phyloP scores from a whole-genome alignment of 2,329 filamentous ascomycete genomes.

The Pestalotiopsis fici region DNA sequence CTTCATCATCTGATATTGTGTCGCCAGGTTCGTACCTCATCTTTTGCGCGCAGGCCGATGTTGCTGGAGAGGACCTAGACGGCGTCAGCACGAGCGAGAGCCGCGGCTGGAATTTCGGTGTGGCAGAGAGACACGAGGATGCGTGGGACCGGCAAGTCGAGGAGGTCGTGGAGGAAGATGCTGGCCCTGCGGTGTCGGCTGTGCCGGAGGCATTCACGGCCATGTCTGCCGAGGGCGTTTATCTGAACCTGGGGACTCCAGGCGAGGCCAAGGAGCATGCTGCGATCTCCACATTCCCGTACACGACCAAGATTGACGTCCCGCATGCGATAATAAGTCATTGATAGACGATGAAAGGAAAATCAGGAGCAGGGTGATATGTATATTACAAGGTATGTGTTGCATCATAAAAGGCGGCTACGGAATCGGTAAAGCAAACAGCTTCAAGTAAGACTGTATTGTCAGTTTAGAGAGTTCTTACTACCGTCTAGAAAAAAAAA shows the following conservation, averaged over 20 bases:
- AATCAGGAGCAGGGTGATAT: background rate
- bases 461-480: no score
- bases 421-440: no score
- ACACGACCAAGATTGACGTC: slow-evolving; percentile 28
- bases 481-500: no score
- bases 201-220: slow-evolving; percentile 58
- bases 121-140: slow-evolving; percentile 16
- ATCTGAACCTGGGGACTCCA: slow-evolving; percentile 30
- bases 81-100: background rate
- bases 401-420: background rate
- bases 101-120: slow-evolving; percentile 17
- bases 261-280: background rate
- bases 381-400: background rate
- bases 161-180: slow-evolving; percentile 19
- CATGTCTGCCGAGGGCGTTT: slow-evolving; percentile 62
- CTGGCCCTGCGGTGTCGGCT: slow-evolving; percentile 34
- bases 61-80: background rate
- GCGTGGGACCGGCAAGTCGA: slow-evolving; percentile 4
- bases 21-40: slow-evolving; percentile 66
- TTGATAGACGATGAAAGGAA: background rate
- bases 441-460: no score
- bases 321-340: slow-evolving; percentile 12
- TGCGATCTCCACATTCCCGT: slow-evolving; percentile 15
- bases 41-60: slow-evolving; percentile 55
- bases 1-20: slow-evolving; percentile 52